phyloP scores from a whole-genome alignment of 768 basidiomycete genomes.

The Tricholoma matsutake region DNA sequence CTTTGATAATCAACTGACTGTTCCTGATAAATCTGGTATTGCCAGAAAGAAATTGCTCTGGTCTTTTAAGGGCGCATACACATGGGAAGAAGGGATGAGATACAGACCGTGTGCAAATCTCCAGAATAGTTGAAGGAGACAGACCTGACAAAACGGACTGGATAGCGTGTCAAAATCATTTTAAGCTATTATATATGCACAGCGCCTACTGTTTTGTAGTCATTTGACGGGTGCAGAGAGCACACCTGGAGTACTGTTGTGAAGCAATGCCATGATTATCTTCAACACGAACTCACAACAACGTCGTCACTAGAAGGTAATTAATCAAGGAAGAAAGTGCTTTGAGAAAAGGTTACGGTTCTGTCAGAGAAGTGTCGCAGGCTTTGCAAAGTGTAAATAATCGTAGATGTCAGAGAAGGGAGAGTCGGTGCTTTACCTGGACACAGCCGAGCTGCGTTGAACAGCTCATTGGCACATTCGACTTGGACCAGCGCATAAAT shows the following conservation, averaged over 20 bases:
- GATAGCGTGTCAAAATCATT: constrained; percentile 6
- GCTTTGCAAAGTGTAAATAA: constrained; percentile 39
- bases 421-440: constrained; percentile 51
- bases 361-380: constrained; percentile 75
- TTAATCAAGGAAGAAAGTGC: constrained; percentile 2
- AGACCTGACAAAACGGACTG: constrained; percentile 86
- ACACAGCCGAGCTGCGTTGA: constrained; percentile 73
- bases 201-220: constrained; percentile 77
- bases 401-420: not conserved
- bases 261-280: not conserved
- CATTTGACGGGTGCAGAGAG: constrained; percentile 82
- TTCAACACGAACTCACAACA: constrained; percentile 41
- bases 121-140: constrained; percentile 69
- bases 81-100: not conserved
- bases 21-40: constrained; percentile 87
- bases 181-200: constrained; percentile 34
- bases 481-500: constrained; percentile 32
- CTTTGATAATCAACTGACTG: constrained; percentile 39
- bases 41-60: constrained; percentile 88
- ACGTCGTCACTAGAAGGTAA: constrained; percentile 51
- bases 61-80: not conserved
- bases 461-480: constrained; percentile 82
- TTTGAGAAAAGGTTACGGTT: constrained; percentile 53
- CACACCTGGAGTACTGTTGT: constrained; percentile 49
- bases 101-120: constrained; percentile 74